Base-by-base conservation (phyloP, 108 stramenopile species). In the Nitzschia palea region DNA sequence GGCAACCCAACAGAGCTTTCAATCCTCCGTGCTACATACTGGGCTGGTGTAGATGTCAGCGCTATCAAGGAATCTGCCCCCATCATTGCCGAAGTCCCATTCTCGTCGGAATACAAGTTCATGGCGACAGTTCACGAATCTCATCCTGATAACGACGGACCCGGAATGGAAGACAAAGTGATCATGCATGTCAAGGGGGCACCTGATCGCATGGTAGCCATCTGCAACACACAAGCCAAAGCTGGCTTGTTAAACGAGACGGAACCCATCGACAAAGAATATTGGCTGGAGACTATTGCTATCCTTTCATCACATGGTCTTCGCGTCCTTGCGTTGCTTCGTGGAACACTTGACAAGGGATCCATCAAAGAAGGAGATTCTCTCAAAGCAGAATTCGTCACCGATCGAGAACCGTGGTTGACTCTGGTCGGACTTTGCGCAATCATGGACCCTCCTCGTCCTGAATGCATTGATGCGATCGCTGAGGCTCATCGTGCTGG, bases 401-500 rank as follows among this genome's bases (percentile, higher is more conserved):
- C 76, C 22, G 88, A 76, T 9, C 52, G 62, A n/a, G 77, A 71
- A 30, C 74, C 77, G 10, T 87, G 85, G 70, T 77, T 97, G 18
- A 85, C 88, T 12, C 86, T 98, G 56, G 84, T 94, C 29, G 96
- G 98, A 44, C 73, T 97, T 26, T 85, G 94, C 33, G 97, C 92
- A 26, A 96, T 98, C 65, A 83, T 86, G 79, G 98, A 98, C 65
- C 98, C 98, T 47, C 96, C 95, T 37, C 85, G 97, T 30, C 86
- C 91, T 2, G 95, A 95, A 55, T 95, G 90, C 56, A 70, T 85
- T n/a, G 80, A 78, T 60, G 94, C 95, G 35, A 95, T 97, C 58
- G 58, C 62, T n/a, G 79, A 74, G 55, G 94, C 95, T 42, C 92
- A 96, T 62, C 56, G 77, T 44, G 93, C 94, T 54, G 94, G 95